Evolutionary conservation across 2,329 filamentous ascomycete genomes (phyloP).

Genomic region (Reticulascus tulasneorum): DNA sequence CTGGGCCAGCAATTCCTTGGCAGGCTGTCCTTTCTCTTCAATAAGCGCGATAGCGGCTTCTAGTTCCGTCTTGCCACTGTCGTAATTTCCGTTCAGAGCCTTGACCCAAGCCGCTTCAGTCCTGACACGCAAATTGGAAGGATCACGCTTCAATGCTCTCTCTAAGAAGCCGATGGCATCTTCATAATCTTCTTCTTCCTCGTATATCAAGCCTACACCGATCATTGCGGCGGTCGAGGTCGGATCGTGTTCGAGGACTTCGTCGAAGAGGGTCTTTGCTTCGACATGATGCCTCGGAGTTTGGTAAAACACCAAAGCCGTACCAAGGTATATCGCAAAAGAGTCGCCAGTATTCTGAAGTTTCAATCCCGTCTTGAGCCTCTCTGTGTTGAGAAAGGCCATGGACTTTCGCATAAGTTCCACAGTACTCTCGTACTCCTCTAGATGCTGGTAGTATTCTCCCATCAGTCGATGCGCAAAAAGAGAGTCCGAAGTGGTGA

Average conservation of each 20-base stretch:
- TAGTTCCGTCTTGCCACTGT: conserved; percentile 63
- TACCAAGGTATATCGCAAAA: conserved; percentile 73
- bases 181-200: conserved; percentile 86
- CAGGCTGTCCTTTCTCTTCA: conserved; percentile 54
- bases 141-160: conserved; percentile 70
- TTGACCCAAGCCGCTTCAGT: conserved; percentile 92
- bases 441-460: conserved; percentile 77
- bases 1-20: conserved; percentile 73
- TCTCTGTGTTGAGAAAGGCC: conserved; percentile 55
- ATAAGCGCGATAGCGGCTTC: conserved; percentile 65
- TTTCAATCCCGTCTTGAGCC: conserved; percentile 61
- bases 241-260: conserved; percentile 70
- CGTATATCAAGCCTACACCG: conserved; percentile 84
- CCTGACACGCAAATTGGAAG: conserved; percentile 70
- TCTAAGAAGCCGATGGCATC: conserved; percentile 77
- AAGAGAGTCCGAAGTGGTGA: conserved; percentile 64
- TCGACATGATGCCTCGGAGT: conserved; percentile 86
- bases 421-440: conserved; percentile 79
- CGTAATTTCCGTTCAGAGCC: conserved; percentile 74
- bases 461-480: conserved; percentile 80
- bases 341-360: conserved; percentile 70
- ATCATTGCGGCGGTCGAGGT: conserved; percentile 78
- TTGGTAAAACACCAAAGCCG: conserved; percentile 86
- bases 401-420: conserved; percentile 76
- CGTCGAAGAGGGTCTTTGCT: conserved; percentile 80